phyloP scores from a whole-genome alignment of 2,329 filamentous ascomycete genomes.

The Pyricularia grisea region DNA sequence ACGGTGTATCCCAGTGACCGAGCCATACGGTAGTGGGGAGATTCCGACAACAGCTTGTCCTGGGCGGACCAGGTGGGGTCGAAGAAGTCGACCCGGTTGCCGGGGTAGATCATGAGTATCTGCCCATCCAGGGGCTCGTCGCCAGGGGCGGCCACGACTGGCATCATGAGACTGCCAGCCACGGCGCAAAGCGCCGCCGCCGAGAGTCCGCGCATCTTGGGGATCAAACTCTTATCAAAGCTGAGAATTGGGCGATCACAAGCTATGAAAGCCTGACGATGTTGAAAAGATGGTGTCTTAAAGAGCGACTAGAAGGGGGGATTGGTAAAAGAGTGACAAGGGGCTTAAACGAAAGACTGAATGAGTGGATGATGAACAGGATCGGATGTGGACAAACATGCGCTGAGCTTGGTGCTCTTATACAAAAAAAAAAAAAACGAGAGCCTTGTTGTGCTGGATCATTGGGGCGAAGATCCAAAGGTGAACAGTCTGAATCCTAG shows the following conservation, averaged over 20 bases:
- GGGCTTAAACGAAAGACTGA: background rate
- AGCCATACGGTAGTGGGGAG: background rate
- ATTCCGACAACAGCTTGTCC: background rate
- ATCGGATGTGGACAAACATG: background rate
- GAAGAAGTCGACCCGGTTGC: background rate
- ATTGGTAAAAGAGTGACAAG: conserved; percentile 1
- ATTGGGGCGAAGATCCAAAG: background rate
- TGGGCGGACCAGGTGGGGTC: background rate
- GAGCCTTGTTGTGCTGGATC: background rate
- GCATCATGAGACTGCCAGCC: background rate
- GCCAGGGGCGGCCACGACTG: background rate
- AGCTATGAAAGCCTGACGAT: background rate
- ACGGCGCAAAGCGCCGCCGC: background rate
- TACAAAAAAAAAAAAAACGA: background rate
- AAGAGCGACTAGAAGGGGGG: background rate
- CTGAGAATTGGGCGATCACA: background rate
- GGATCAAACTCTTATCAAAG: background rate
- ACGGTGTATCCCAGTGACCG: background rate
- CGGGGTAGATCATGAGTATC: background rate
- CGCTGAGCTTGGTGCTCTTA: background rate
- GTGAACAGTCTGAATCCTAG: background rate
- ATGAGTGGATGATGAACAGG: background rate
- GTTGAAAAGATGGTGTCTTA: background rate
- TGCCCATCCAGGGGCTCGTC: background rate
- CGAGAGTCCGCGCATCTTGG: background rate